Base-by-base conservation (phyloP, 2,329 filamentous ascomycete species). In the Xylariomycetidae sp. region DNA sequence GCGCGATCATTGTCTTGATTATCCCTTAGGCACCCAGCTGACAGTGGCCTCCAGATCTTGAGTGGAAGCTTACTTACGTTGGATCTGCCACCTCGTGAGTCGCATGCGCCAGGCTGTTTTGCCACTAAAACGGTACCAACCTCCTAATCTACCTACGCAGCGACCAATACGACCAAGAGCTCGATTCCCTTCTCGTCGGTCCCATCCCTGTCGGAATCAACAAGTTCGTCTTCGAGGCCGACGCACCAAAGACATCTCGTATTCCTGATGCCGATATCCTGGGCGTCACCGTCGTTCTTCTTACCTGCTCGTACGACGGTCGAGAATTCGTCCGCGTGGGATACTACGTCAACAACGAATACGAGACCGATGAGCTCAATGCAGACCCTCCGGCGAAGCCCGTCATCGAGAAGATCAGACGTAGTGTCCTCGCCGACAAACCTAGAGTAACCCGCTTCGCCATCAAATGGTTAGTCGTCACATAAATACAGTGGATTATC, bases 311-410 rank as follows among this genome's bases (percentile, higher is more conserved):
- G 60, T 98, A 98, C 65, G 92, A 98, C 54, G 84, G 85, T 34
- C 80, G 92, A 55, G 92, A 98, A 62, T 98, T 98, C 53, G 88
- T 98, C 24, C 88, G 92, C 47, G 90, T 98, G 25, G 92, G 92
- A 42, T 98, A 98, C 75, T 98, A 98, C 51, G 92, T 98, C 54
- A 98, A 96, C 73, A 98, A 98, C 54, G 93, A 98, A 63, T 98
- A 98, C 61, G 87, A 94, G 50, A 84, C 85, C 17, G 87, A 93
- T 53, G 86, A 94, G 59, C 74, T 98, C 43, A 83, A 79, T 50
- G 79, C 82, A 29, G 89, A 96, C 51, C 92, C 92, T 8, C 92
- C 92, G 6, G 74, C 87, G 37, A 95, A 95, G 70, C 89, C 89
- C 24, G 74, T 93, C 49, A 82, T 96, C 45, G 93, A 98, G 59